Evolutionary conservation across 257 asterid genomes (phyloP), one percentile per base, ranked within the genome.

Genomic region (Paulownia fortunei): DNA sequence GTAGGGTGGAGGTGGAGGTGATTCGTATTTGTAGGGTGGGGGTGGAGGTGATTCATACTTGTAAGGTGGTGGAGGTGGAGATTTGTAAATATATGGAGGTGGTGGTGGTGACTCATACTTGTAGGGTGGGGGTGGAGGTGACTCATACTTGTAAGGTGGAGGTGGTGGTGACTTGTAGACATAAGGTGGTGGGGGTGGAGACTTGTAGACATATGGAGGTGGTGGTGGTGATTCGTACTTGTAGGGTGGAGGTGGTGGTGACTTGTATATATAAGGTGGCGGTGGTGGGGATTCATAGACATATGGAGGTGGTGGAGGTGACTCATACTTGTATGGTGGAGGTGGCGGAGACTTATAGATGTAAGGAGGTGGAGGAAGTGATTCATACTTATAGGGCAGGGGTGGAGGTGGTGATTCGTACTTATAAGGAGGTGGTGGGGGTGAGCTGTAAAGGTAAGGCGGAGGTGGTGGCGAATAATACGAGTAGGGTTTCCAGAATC

Each of bases 401-500:
- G 19, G 55, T 12, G 54, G 54, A 0, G 54, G n/a, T 0, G 54
- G 54, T 11, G 54, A 47, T 13, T 47, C 54, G 54, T 47, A 47
- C n/a, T 47, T 47, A 16, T 47, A 47, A 2, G 54, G 54, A 1
- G 54, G 54, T 3, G 54, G 54, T 12, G 54, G 54, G 18, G 54
- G 54, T 47, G 54, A 47, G n/a, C 5, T 5, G 5, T 47, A 47
- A 12, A 3, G 1, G n/a, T 67, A 42, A 0, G 73, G 18, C 18
- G n/a, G 36, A 30, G 36, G 36, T 30, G 36, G 36, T 30, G 36
- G 54, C 54, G 54, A 11, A 68, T 12, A 68, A 44, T 67, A 16
- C 0, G 59, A 44, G 26, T n/a, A n/a, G 49, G 76, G 76, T 0
- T 39, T 12, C 79, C 79, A 74, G 19, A 10, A 62, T 21, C 61